These are phyloP conservation scores for Penicillium chermesinum DNA, from an alignment of 495 filamentous ascomycete genomes.

Conservation along the genomic window DNA sequence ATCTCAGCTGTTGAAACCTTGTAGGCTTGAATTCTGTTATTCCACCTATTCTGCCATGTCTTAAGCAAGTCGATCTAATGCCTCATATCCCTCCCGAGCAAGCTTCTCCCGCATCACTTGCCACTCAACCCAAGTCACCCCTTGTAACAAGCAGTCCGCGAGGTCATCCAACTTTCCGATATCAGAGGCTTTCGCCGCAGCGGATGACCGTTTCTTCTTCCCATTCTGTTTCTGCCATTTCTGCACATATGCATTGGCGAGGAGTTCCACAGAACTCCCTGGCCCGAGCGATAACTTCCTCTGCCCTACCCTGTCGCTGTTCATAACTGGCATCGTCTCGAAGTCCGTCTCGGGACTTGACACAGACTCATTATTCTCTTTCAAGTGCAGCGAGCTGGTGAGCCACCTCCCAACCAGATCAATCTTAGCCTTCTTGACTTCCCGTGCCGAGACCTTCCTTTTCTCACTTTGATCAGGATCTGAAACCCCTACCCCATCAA, in stretches of 20 bases:
- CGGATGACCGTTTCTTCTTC: constrained; percentile 14
- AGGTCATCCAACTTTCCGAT: constrained; percentile 80
- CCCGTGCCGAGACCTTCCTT: constrained; percentile 23
- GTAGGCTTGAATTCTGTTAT: too few species aligned
- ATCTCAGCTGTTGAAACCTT: too few species aligned
- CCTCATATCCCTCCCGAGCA: constrained; percentile 23
- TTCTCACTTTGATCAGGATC: constrained; percentile 10
- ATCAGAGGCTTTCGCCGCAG: constrained; percentile 14
- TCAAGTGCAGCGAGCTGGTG: constrained; percentile 1
- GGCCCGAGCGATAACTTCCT: constrained; percentile 21
- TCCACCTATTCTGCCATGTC: background rate
- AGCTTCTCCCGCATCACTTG: constrained; percentile 58
- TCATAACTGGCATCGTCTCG: background rate
- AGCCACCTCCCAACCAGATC: constrained; percentile 57
- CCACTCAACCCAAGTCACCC: constrained; percentile 81
- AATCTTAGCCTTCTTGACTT: constrained; percentile 61
- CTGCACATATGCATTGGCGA: constrained; percentile 42
- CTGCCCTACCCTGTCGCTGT: too few species aligned
- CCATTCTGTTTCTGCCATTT: constrained; percentile 34
- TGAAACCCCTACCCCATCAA: constrained; percentile 3
- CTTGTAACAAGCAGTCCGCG: constrained; percentile 85
- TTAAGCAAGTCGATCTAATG: constrained; percentile 7
- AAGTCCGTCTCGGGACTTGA: background rate
- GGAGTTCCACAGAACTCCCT: constrained; percentile 29
- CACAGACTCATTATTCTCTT: background rate